Conservation (phyloP, 2,329 filamentous ascomycete genomes). For the Diaporthe humulicola region DNA sequence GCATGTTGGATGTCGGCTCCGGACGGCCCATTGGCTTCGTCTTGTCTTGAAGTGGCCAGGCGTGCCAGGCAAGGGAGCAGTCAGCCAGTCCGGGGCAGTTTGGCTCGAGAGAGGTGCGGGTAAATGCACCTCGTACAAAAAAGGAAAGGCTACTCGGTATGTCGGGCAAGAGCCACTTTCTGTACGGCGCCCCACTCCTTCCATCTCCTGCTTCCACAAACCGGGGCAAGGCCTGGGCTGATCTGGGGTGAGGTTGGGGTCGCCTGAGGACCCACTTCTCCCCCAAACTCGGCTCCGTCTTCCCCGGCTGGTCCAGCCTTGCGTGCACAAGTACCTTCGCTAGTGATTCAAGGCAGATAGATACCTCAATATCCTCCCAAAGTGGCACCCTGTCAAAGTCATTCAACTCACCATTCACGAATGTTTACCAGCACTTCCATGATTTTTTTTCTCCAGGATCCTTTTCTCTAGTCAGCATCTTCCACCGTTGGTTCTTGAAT, state of each 20-base stretch:
- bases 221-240: slow-evolving; percentile 1
- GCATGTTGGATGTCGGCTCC: slow-evolving; percentile 24
- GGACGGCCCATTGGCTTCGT: slow-evolving; percentile 22
- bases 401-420: not conserved
- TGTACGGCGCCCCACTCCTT: not conserved
- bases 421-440: not conserved
- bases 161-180: not conserved
- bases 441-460: not conserved
- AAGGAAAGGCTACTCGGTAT: not conserved
- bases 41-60: not conserved
- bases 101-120: slow-evolving; percentile 28
- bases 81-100: not conserved
- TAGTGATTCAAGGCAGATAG: not conserved
- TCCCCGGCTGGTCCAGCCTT: slow-evolving; percentile 34
- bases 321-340: not conserved
- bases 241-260: slow-evolving; percentile 32
- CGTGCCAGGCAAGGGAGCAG: not conserved
- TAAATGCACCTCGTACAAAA: slow-evolving; percentile 15
- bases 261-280: slow-evolving; percentile 1
- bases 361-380: too few relatives aligned
- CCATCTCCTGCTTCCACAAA: not conserved
- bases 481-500: not conserved
- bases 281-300: slow-evolving; percentile 38
- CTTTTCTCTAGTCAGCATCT: not conserved
- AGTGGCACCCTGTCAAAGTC: not conserved